Base-by-base conservation (phyloP, 2,329 filamentous ascomycete genomes). In the Neocucurbitaria cava region DNA sequence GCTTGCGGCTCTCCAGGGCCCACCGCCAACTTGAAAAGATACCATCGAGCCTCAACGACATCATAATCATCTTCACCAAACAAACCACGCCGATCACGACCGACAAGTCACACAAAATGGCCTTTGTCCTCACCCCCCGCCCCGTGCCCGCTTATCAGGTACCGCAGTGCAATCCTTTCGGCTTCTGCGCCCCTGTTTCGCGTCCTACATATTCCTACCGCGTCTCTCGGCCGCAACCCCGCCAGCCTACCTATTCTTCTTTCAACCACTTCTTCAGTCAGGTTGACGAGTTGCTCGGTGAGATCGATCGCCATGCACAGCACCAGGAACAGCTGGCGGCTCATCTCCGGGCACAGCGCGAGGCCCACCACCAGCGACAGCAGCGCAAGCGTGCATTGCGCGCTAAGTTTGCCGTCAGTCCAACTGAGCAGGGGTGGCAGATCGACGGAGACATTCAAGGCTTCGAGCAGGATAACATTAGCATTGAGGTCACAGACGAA, bases 401-500 rank as follows among this genome's bases (percentile, higher is more conserved):
- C 38, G 70, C 70, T 11, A 58, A 67, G 26, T 75, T 75, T 52
- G 59, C 68, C 20, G 67, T 75, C 24, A 62, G 58, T 31, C 65
- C 68, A 53, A 62, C 56, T 38, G 57, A 70, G 24, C 65, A 71
- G 44, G 70, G 68, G 36, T 75, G 71, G 55, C 61, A 71, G 47
- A 58, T 75, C 15, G 57, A 72, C 26, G 72, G 68, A 31, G 69
- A 74, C 20, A 52, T 74, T 9, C 66, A 65, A 1, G 71, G 70
- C 3, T 74, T 75, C 52, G 58, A 65, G 18, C 70, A 73, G 54
- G 62, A 74, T n/a, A 69, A 75, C 50, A 68, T 75, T 48, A 66
- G 49, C 40, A 72, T 75, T 45, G 71, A 74, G 43, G 59, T 73
- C 15, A 69, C 65, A 2, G 72, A 73, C 20, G 72, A 71, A 35